Conservation (phyloP, 2,329 filamentous ascomycete species). For the Colletotrichum musicola region DNA sequence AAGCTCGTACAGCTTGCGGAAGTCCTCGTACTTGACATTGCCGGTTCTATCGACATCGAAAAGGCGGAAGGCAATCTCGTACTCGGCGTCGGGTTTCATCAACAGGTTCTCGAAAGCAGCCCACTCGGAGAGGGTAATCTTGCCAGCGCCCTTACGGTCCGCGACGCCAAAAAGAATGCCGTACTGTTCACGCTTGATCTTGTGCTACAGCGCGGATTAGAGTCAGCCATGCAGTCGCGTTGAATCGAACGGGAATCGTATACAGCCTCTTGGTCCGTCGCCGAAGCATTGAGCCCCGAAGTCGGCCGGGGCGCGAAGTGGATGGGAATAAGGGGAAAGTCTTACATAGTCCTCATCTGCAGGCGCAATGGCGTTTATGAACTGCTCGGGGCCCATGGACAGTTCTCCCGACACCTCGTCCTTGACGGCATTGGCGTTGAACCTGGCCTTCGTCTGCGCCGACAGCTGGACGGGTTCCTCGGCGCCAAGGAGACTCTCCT, state of each 20-base stretch:
- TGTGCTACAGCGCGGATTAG: slow-evolving; percentile 77
- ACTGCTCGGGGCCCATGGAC: slow-evolving; percentile 86
- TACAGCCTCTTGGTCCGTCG: slow-evolving; percentile 4
- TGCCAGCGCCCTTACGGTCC: slow-evolving; percentile 80
- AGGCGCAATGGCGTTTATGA: slow-evolving; percentile 91
- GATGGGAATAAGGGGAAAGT: slow-evolving; percentile 41
- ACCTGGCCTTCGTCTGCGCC: slow-evolving; percentile 80
- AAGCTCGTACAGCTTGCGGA: slow-evolving; percentile 85
- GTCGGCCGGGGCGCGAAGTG: not conserved
- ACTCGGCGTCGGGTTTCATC: slow-evolving; percentile 94
- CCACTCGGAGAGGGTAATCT: slow-evolving; percentile 87
- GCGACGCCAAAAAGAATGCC: slow-evolving; percentile 92
- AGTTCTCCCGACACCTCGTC: slow-evolving; percentile 82
- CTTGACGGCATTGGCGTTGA: slow-evolving; percentile 80
- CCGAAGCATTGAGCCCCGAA: slow-evolving; percentile 2
- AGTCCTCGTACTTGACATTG: slow-evolving; percentile 88
- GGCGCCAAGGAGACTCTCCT: slow-evolving; percentile 81
- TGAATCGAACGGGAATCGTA: slow-evolving; percentile 23
- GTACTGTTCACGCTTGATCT: slow-evolving; percentile 97
- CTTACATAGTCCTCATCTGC: slow-evolving; percentile 91
- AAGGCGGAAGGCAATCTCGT: slow-evolving; percentile 97
- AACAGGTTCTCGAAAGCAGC: slow-evolving; percentile 94
- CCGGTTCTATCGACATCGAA: slow-evolving; percentile 91
- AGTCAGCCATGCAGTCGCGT: slow-evolving; percentile 19
- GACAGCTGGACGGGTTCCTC: slow-evolving; percentile 74